Conservation (phyloP, 805 yeast species). For the Saccharomyces jurei region DNA sequence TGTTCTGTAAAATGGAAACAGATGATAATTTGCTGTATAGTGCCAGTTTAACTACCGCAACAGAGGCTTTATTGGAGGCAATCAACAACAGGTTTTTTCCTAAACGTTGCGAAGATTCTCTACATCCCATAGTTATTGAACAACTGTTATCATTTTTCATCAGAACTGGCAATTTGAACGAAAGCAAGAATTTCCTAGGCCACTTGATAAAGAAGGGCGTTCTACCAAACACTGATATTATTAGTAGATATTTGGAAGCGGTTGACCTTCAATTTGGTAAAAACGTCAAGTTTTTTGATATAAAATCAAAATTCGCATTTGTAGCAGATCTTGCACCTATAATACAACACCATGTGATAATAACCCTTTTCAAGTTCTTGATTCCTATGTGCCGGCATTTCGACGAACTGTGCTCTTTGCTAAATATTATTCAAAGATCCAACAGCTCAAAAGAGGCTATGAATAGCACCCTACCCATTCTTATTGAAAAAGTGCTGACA, state of each 20-base stretch:
- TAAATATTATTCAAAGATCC: constrained; percentile 9
- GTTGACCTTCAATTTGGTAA: constrained; percentile 3
- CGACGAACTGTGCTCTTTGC: constrained; percentile 14
- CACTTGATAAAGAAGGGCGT: constrained; percentile 8
- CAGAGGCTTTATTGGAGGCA: constrained; percentile 5
- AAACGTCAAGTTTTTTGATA: constrained; percentile 3
- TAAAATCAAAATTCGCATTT: constrained; percentile 8
- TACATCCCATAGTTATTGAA: constrained; percentile 9
- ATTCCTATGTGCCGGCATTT: constrained; percentile 19
- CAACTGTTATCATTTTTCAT: constrained; percentile 12
- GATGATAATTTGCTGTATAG: constrained; percentile 1
- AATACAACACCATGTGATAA: constrained; percentile 10
- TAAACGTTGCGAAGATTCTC: constrained; percentile 4
- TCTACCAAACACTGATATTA: constrained; percentile 10
- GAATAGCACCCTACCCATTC: constrained; percentile 6
- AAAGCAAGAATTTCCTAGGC: constrained; percentile 11
- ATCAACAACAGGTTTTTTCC: constrained; percentile 11
- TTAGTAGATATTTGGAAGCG: constrained; percentile 11
- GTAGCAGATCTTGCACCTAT: constrained; percentile 17
- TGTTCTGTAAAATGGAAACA: constrained; percentile 6
- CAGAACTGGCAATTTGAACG: constrained; percentile 6
- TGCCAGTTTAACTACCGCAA: constrained; percentile 1
- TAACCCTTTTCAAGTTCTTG: constrained; percentile 8
- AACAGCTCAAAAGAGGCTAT: constrained; percentile 8
- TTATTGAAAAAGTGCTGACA: constrained; percentile 6